Base-by-base conservation (phyloP, 352 stramenopile genomes). In the Pythium guiyangense region DNA sequence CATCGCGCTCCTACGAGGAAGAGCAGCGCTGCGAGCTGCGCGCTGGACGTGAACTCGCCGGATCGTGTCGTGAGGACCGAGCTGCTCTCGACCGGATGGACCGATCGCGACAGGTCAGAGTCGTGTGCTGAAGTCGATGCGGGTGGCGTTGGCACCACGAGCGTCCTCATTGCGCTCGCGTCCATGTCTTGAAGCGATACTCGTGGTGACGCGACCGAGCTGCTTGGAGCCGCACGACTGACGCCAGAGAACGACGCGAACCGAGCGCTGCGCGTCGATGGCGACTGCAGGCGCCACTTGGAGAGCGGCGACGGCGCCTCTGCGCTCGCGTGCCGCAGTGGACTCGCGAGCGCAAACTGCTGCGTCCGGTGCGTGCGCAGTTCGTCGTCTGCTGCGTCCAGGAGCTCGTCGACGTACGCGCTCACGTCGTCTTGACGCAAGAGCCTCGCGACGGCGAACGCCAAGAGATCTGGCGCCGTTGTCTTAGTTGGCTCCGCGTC, bases 221-320 rank as follows among this genome's bases (percentile, higher is more conserved):
- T 52, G n/a, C n/a, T n/a, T n/a, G n/a, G n/a, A 1, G 17, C 49
- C 26, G 67, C 65, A 12, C 59, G 60, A 2, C 52, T 62, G 2
- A 44, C 44, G 17, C 66, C 57, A 11, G 75, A 70, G 50, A 84
- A 84, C 0, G 71, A 84, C 20, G 73, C 71, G n/a, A 84, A 82
- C 14, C 64, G 59, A 3, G 67, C 69, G 1, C 59, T 29, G 3
- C 59, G 49, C 27, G 59, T 54, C 17, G 63, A 62, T 3, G 62
- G 52, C 2, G 64, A 73, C 3, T 58, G 50, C 42, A 69, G 42
- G 22, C 62, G 47, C 34, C 14, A 12, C 37, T 64, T 57, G 44
- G 57, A 46, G 6, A 71, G 54, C 35, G 66, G 52, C 2, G 60
- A 69, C 3, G 66, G 64, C 0, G 69, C 62, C 39, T 77, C 73